Evolutionary conservation across 2,329 filamentous ascomycete species (phyloP).

Genomic region (Pestalotiopsis sp.): DNA sequence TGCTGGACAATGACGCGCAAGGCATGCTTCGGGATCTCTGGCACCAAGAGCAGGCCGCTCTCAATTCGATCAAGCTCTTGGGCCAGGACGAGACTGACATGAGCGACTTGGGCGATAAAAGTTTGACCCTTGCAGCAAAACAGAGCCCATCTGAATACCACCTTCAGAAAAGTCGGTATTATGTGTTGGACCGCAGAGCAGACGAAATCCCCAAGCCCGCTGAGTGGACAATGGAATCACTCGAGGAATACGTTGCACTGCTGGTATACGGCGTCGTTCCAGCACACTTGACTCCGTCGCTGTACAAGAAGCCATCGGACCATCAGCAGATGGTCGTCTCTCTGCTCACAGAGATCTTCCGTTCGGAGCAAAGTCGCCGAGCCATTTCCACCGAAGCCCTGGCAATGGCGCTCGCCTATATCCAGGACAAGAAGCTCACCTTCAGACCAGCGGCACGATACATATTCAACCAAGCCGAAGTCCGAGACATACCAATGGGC

Average conservation of each 20-base stretch:
- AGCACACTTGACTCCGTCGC: constrained; percentile 20
- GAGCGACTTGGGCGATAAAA: constrained; percentile 19
- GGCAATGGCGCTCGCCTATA: constrained; percentile 30
- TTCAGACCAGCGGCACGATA: constrained; percentile 26
- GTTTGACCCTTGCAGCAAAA: constrained; percentile 22
- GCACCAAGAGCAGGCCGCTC: constrained; percentile 11
- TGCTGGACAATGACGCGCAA: constrained; percentile 22
- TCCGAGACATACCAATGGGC: constrained; percentile 26
- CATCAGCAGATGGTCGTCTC: constrained; percentile 31
- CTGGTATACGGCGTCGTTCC: constrained; percentile 29
- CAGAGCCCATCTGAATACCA: background rate
- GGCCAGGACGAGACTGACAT: constrained; percentile 15
- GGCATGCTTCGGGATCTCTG: constrained; percentile 21
- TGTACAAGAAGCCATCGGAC: constrained; percentile 23
- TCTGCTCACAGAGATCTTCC: constrained; percentile 28
- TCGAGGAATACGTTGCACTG: constrained; percentile 31
- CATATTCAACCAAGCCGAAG: constrained; percentile 25
- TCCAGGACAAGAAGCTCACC: constrained; percentile 21
- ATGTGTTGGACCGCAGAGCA: constrained; percentile 24
- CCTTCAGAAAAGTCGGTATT: constrained; percentile 19
- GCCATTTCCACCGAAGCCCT: constrained; percentile 27
- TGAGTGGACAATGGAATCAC: constrained; percentile 29
- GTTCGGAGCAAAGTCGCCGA: constrained; percentile 22
- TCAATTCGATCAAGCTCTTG: constrained; percentile 19
- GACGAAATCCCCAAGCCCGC: constrained; percentile 27